phyloP scores from a whole-genome alignment of 164 flowering plant species.

The Tetracentron sinense region DNA sequence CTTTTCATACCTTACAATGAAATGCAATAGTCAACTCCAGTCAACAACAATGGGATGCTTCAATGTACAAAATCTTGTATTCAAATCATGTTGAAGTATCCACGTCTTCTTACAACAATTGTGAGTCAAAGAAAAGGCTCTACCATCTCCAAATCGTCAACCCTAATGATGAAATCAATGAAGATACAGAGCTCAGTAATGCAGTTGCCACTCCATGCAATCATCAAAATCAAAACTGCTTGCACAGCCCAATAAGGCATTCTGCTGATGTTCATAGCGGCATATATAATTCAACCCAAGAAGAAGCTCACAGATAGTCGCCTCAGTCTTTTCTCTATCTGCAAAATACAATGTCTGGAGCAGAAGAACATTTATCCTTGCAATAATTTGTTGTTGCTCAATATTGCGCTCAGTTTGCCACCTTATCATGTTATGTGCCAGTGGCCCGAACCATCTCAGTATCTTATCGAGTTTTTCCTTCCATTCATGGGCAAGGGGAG shows the following conservation, averaged over 20 bases:
- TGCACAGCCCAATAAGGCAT: slow-evolving; percentile 86
- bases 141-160: neutral
- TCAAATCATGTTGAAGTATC: slow-evolving; percentile 20
- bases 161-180: slow-evolving; percentile 13
- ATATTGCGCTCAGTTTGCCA: slow-evolving; percentile 98
- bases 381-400: slow-evolving; percentile 80
- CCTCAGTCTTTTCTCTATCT: slow-evolving; percentile 74
- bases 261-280: slow-evolving; percentile 92
- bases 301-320: slow-evolving; percentile 76
- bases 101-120: slow-evolving; percentile 10
- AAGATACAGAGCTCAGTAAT: slow-evolving; percentile 29
- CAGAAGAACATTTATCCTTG: slow-evolving; percentile 75
- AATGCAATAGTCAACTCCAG: slow-evolving; percentile 18
- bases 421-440: slow-evolving; percentile 92
- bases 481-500: slow-evolving; percentile 94
- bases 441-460: slow-evolving; percentile 79
- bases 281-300: slow-evolving; percentile 93
- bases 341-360: slow-evolving; percentile 93
- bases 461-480: slow-evolving; percentile 66
- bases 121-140: slow-evolving; percentile 5
- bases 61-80: slow-evolving; percentile 22
- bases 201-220: slow-evolving; percentile 78
- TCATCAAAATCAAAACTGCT: slow-evolving; percentile 89
- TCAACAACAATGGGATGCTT: slow-evolving; percentile 8
- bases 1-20: slow-evolving; percentile 26